Conservation (phyloP, 192 early-diverging fungal genomes). For the Coemansia sp. region DNA sequence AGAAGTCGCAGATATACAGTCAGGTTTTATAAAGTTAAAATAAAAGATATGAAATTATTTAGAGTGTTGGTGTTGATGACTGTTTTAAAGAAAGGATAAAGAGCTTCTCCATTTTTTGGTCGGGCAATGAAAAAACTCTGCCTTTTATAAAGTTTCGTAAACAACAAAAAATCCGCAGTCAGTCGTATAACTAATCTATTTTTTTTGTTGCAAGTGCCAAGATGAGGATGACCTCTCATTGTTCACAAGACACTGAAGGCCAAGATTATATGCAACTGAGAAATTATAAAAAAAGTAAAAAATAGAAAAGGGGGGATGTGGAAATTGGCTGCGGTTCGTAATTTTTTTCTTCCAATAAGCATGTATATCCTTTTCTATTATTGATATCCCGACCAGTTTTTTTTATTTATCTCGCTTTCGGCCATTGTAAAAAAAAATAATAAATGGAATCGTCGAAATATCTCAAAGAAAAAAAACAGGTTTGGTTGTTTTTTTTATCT, state of each 20-base stretch:
- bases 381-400: neutral
- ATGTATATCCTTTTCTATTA: neutral
- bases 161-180: neutral
- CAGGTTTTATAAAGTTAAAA: neutral
- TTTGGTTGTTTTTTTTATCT: no score
- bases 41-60: neutral
- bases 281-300: neutral
- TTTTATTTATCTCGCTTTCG: neutral
- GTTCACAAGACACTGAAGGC: neutral
- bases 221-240: slow-evolving; percentile 8
- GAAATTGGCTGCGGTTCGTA: neutral
- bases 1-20: neutral
- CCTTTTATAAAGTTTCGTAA: neutral
- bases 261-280: neutral
- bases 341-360: neutral
- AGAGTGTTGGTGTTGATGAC: neutral
- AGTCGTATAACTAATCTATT: slow-evolving; percentile 2
- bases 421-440: neutral
- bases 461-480: no score
- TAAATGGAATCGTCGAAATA: neutral
- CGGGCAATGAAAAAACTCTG: neutral
- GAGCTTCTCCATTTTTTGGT: neutral
- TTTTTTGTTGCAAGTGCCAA: slow-evolving; percentile 4
- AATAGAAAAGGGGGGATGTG: neutral
- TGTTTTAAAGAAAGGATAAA: neutral